phyloP scores from a whole-genome alignment of 306 rosid genomes.

The Glycyrrhiza uralensis region DNA sequence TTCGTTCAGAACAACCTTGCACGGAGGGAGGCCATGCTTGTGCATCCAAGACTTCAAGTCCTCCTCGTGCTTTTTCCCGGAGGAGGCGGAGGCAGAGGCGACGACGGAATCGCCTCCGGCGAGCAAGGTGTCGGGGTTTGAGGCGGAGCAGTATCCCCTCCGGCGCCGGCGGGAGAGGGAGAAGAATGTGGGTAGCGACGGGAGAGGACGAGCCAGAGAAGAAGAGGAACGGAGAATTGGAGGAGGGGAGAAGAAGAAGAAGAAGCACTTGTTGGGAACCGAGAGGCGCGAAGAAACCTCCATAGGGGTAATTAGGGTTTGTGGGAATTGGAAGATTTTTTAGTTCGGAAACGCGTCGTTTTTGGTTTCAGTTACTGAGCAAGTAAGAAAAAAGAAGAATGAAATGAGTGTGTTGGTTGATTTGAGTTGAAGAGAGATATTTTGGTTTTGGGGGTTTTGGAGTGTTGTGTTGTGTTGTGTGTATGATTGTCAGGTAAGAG shows the following conservation, averaged over 20 bases:
- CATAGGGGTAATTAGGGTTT: slow-evolving; percentile 57
- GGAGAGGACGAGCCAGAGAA: slow-evolving; percentile 32
- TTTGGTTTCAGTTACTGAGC: not conserved
- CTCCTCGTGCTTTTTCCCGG: slow-evolving; percentile 37
- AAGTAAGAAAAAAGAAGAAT: not conserved
- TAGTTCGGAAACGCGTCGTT: not conserved
- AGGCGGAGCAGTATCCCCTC: slow-evolving; percentile 47
- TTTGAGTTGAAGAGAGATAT: not conserved
- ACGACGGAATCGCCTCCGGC: slow-evolving; percentile 45
- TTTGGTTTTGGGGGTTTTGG: slow-evolving; percentile 11
- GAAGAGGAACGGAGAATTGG: slow-evolving; percentile 34
- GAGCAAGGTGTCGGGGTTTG: slow-evolving; percentile 69
- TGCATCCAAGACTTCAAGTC: slow-evolving; percentile 95
- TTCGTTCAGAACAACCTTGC: slow-evolving; percentile 78
- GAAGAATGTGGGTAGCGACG: slow-evolving; percentile 24
- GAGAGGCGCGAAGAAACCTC: slow-evolving; percentile 41
- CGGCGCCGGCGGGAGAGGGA: slow-evolving; percentile 24
- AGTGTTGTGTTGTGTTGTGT: not conserved
- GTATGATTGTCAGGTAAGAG: not conserved
- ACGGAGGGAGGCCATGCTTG: slow-evolving; percentile 76
- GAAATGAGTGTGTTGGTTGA: slow-evolving; percentile 14
- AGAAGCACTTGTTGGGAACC: slow-evolving; percentile 34
- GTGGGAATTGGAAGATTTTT: not conserved
- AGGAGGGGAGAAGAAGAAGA: slow-evolving; percentile 46
- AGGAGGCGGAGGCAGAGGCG: slow-evolving; percentile 16